Percentiles rank a stretch among this genome's conserved stretches.
Evolutionary conservation across 2,329 filamentous ascomycete genomes (phyloP).

Genomic region (Xylariaceae sp.): DNA sequence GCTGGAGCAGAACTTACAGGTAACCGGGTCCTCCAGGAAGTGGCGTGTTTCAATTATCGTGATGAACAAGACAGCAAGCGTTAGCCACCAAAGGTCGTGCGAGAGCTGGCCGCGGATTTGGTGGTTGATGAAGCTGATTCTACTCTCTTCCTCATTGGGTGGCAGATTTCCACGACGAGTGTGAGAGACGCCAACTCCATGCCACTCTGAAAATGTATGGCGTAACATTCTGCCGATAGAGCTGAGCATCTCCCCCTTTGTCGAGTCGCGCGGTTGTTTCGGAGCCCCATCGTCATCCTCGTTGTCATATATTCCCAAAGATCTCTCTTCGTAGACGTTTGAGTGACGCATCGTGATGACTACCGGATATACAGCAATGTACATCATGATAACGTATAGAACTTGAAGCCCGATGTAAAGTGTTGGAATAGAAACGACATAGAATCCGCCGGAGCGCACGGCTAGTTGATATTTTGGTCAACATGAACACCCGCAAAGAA

Average conservation of each 20-base stretch:
- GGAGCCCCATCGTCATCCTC: constrained; percentile 13
- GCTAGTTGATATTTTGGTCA: constrained; percentile 33
- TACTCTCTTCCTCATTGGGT: constrained; percentile 31
- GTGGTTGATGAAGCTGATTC: constrained; percentile 48
- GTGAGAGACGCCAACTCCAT: constrained; percentile 26
- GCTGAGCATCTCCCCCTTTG: constrained; percentile 7
- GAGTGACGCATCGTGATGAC: constrained; percentile 51
- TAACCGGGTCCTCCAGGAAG: constrained; percentile 49
- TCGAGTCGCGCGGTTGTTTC: constrained; percentile 15
- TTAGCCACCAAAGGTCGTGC: constrained; percentile 63
- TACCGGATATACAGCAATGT: constrained; percentile 46
- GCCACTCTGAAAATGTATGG: constrained; percentile 24
- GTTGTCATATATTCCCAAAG: constrained; percentile 45
- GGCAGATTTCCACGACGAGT: constrained; percentile 5
- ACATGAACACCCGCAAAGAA: neutral
- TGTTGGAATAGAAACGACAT: constrained; percentile 57
- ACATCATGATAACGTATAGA: constrained; percentile 49
- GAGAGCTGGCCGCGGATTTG: constrained; percentile 59
- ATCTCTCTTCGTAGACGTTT: constrained; percentile 61
- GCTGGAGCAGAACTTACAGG: constrained; percentile 24
- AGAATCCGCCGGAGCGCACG: constrained; percentile 63
- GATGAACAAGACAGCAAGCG: constrained; percentile 57
- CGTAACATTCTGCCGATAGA: constrained; percentile 21
- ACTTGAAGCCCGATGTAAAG: constrained; percentile 47
- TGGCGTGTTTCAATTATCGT: constrained; percentile 54